Percentiles rank a stretch among this genome's conserved stretches.
Evolutionary conservation across 2,329 filamentous ascomycete genomes (phyloP).

Genomic region (Penicillium sp.): DNA sequence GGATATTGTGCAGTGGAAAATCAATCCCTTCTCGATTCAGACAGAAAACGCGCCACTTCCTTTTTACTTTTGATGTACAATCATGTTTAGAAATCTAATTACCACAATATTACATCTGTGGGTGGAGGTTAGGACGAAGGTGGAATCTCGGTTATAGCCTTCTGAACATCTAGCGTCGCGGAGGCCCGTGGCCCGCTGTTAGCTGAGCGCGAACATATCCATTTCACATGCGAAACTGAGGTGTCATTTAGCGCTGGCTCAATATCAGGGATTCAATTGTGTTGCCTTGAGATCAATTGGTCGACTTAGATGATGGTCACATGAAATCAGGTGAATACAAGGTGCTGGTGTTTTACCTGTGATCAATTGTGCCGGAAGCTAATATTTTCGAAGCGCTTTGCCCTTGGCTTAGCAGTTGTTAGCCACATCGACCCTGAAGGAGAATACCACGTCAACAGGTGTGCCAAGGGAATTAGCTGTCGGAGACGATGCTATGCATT

Average conservation of each 20-base stretch:
- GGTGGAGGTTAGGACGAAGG: not conserved
- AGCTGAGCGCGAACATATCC: not conserved
- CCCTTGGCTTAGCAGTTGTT: not conserved
- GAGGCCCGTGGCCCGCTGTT: not conserved
- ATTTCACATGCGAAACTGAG: slow-evolving; percentile 6
- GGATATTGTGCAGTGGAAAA: not conserved
- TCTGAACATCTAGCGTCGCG: not conserved
- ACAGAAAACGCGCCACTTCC: slow-evolving; percentile 9
- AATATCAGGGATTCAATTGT: not conserved
- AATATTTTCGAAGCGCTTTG: slow-evolving; percentile 5
- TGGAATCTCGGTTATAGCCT: not conserved
- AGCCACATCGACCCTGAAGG: not conserved
- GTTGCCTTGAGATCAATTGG: not conserved
- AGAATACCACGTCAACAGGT: not conserved
- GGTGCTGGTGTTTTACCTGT: not conserved
- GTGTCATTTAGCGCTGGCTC: not conserved
- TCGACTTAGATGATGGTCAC: not conserved
- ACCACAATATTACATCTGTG: not conserved
- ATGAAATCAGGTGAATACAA: not conserved
- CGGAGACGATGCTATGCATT: not conserved
- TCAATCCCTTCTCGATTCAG: slow-evolving; percentile 5
- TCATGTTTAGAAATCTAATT: not conserved
- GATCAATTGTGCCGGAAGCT: not conserved
- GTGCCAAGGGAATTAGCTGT: slow-evolving; percentile 1
- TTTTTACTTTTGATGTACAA: not conserved